phyloP scores from a whole-genome alignment of 2,329 filamentous ascomycete genomes.

The Curvularia verruculosa region DNA sequence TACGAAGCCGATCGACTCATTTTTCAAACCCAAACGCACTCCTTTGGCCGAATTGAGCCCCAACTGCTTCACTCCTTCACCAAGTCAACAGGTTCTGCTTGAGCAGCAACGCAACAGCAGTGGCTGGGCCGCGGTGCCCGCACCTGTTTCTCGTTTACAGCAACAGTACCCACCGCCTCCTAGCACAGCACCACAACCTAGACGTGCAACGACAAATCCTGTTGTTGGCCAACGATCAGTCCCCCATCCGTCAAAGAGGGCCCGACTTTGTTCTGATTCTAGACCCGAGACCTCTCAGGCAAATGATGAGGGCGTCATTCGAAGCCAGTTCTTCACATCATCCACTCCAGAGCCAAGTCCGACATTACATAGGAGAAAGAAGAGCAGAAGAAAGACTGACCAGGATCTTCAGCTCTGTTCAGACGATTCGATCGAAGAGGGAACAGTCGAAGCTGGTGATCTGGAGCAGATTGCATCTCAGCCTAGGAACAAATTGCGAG shows the following conservation, averaged over 20 bases:
- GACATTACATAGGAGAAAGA: slow-evolving; percentile 46
- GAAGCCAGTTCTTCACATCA: slow-evolving; percentile 55
- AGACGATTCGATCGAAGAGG: slow-evolving; percentile 56
- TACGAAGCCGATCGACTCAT: slow-evolving; percentile 66
- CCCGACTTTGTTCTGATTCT: slow-evolving; percentile 54
- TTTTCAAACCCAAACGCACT: slow-evolving; percentile 68
- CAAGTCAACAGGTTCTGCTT: slow-evolving; percentile 66
- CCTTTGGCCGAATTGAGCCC: slow-evolving; percentile 71
- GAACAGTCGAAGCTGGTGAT: slow-evolving; percentile 47
- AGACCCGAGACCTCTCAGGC: slow-evolving; percentile 36
- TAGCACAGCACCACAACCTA: slow-evolving; percentile 52
- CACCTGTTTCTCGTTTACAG: slow-evolving; percentile 50
- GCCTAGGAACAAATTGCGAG: slow-evolving; percentile 41
- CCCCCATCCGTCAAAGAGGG: slow-evolving; percentile 52
- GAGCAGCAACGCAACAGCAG: slow-evolving; percentile 57
- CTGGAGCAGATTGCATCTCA: slow-evolving; percentile 38
- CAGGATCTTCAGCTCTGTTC: slow-evolving; percentile 56
- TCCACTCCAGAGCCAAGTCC: slow-evolving; percentile 49
- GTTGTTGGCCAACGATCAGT: slow-evolving; percentile 51
- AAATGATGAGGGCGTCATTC: slow-evolving; percentile 39
- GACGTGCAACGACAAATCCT: slow-evolving; percentile 48
- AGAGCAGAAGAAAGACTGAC: slow-evolving; percentile 36
- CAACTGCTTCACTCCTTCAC: slow-evolving; percentile 70
- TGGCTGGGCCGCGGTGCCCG: slow-evolving; percentile 62
- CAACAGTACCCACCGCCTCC: slow-evolving; percentile 27